Percentiles rank a stretch among this genome's conserved stretches.
phyloP scores from a whole-genome alignment of 768 basidiomycete species.

The Lactarius trivialis region DNA sequence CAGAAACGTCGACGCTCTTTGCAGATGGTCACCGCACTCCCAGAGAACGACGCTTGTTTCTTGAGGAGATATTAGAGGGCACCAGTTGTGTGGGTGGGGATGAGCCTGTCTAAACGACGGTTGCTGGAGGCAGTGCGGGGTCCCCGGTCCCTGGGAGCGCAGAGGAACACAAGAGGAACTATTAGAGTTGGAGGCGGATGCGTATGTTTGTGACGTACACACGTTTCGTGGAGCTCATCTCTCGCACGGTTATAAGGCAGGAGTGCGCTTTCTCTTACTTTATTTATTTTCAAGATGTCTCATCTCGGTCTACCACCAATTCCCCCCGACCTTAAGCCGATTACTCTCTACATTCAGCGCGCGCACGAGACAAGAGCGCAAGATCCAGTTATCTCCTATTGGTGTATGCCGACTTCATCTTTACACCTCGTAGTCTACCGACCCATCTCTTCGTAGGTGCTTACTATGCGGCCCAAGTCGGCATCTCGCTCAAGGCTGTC shows the following conservation, averaged over 20 bases:
- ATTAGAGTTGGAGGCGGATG: no score
- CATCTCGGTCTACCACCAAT: constrained; percentile 54
- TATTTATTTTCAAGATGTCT: constrained; percentile 17
- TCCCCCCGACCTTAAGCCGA: constrained; percentile 54
- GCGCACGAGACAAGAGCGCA: constrained; percentile 78
- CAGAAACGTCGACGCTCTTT: background rate
- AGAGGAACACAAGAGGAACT: no score
- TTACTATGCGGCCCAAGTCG: constrained; percentile 87
- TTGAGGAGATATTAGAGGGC: background rate
- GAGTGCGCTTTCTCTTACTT: background rate
- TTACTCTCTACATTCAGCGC: constrained; percentile 79
- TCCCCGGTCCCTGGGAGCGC: background rate
- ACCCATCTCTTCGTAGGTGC: constrained; percentile 48
- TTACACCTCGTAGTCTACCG: background rate
- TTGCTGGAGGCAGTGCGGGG: background rate
- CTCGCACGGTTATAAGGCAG: background rate
- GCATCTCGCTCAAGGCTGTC: constrained; percentile 67
- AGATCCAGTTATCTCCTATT: constrained; percentile 88
- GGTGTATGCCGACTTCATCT: constrained; percentile 57
- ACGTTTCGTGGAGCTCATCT: background rate
- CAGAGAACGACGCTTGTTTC: background rate
- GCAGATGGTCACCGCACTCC: background rate
- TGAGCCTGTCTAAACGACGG: background rate
- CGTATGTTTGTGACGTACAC: background rate
- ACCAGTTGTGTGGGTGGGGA: background rate